Evolutionary conservation across 129 eudicot genomes (phyloP).

Genomic region (sunflower (Helianthus annuus)): HanXRQr2.0-SUNRISE NC_035433.2:116598157-116598656

Average conservation of each 20-base stretch:
- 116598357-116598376: slow-evolving; percentile 77
- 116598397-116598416: slow-evolving; percentile 61
- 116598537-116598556: slow-evolving; percentile 94
- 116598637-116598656: neutral
- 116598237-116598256: neutral
- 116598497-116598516: slow-evolving; percentile 89
- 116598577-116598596: slow-evolving; percentile 6
- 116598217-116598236: slow-evolving; percentile 2
- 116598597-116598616: neutral
- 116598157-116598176: no score
- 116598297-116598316: neutral
- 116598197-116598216: neutral
- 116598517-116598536: slow-evolving; percentile 91
- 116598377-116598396: slow-evolving; percentile 71
- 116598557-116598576: slow-evolving; percentile 93
- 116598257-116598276: neutral
- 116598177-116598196: neutral
- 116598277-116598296: neutral
- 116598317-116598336: slow-evolving; percentile 22
- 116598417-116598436: neutral
- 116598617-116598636: neutral
- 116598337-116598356: slow-evolving; percentile 82
- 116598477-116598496: slow-evolving; percentile 81
- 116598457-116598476: slow-evolving; percentile 21
- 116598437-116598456: neutral